phyloP scores from a whole-genome alignment of 495 filamentous ascomycete species.

The Xylaria castorea region DNA sequence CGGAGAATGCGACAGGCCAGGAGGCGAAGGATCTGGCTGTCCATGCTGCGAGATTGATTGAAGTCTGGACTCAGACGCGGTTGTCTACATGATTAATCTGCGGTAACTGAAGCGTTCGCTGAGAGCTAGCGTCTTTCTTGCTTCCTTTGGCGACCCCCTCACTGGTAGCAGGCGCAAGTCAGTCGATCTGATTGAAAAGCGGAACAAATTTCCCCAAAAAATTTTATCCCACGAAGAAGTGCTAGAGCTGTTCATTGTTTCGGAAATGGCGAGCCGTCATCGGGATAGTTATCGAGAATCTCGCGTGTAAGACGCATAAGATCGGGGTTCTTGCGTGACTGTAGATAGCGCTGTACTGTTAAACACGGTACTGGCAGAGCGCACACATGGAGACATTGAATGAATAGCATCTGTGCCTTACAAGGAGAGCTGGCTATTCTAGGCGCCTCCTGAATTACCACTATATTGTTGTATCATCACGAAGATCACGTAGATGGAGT shows the following conservation, averaged over 20 bases:
- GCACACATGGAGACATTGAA: background rate
- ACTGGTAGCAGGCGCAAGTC: too few relatives aligned
- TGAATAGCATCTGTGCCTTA: background rate
- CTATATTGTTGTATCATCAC: background rate
- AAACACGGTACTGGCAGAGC: background rate
- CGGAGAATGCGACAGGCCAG: conserved; percentile 23
- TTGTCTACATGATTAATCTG: conserved; percentile 15
- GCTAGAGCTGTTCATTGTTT: background rate
- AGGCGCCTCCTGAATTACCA: background rate
- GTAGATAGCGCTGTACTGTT: background rate
- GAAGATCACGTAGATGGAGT: background rate
- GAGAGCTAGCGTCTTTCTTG: background rate
- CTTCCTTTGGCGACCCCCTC: background rate
- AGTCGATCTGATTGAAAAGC: background rate
- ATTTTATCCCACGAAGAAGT: background rate
- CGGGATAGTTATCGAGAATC: background rate
- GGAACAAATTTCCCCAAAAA: background rate
- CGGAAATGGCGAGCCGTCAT: background rate
- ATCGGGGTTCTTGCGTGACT: background rate
- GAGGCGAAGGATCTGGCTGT: conserved; percentile 32
- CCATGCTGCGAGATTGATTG: conserved; percentile 37
- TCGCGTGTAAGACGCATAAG: background rate
- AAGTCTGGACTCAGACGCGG: conserved; percentile 32
- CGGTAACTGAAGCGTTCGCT: background rate
- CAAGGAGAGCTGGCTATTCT: background rate